These are phyloP conservation scores for Flaveria robusta DNA, from an alignment of 129 eudicot genomes.

Conservation along the genomic window DNA sequence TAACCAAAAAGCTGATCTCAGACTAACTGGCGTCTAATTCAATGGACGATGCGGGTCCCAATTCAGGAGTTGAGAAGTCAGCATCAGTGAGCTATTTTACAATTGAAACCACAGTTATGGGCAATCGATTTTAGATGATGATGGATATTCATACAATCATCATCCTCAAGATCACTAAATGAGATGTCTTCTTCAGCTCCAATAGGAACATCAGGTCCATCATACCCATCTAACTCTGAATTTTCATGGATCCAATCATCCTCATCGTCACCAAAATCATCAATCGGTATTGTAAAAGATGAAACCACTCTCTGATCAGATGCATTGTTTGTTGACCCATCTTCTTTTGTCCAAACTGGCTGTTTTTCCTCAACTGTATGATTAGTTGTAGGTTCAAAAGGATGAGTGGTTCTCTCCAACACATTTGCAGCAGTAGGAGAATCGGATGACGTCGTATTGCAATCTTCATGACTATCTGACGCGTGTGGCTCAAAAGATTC, in stretches of 20 bases:
- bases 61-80: too few species aligned
- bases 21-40: too few species aligned
- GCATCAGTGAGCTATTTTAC: too few species aligned
- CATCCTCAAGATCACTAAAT: conserved; percentile 88
- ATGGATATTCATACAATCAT: not conserved
- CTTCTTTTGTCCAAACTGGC: conserved; percentile 27
- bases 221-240: conserved; percentile 59
- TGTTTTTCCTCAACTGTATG: conserved; percentile 37
- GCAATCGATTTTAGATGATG: too few species aligned
- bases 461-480: too few species aligned
- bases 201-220: conserved; percentile 39
- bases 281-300: conserved; percentile 32
- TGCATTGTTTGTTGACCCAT: conserved; percentile 27
- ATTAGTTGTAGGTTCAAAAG: conserved; percentile 38
- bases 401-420: too few species aligned
- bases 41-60: too few species aligned
- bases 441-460: too few species aligned
- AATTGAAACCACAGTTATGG: too few species aligned
- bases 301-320: conserved; percentile 38
- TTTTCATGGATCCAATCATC: conserved; percentile 77
- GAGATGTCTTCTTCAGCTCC: conserved; percentile 69
- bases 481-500: conserved; percentile 27
- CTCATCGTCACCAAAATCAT: conserved; percentile 43
- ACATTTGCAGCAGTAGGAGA: too few species aligned
- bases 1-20: too few species aligned